A percentile compares a stretch with the other conserved stretches of the same genome.
These are phyloP conservation scores for Curvularia eragrostidis DNA, from an alignment of 2,329 filamentous ascomycete genomes.

Conservation along the genomic window DNA sequence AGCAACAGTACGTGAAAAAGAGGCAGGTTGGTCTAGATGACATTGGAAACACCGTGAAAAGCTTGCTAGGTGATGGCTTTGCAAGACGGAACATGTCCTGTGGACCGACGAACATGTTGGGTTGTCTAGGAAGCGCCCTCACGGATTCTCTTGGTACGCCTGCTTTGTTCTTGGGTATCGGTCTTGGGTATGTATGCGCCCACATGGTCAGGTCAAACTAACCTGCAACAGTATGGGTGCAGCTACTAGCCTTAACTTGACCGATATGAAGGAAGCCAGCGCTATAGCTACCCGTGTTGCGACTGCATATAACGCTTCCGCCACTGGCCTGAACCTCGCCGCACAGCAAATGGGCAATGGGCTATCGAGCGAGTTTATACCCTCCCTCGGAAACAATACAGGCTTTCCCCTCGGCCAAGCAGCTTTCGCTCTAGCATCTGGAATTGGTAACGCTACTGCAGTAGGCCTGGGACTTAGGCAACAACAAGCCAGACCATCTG, in stretches of 20 bases:
- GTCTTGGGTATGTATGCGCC: conserved; percentile 31
- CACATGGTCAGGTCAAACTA: conserved; percentile 2
- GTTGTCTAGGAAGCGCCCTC: conserved; percentile 20
- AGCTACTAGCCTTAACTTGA: conserved; percentile 36
- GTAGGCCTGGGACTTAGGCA: conserved; percentile 35
- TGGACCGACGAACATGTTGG: conserved; percentile 21
- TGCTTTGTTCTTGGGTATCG: conserved; percentile 41
- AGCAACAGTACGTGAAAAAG: conserved; percentile 1
- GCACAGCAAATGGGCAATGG: conserved; percentile 39
- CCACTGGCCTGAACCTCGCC: conserved; percentile 34
- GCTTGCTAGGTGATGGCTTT: conserved; percentile 5
- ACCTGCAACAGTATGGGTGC: conserved; percentile 32
- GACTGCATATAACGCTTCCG: conserved; percentile 24
- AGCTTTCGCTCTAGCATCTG: conserved; percentile 36
- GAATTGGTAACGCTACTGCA: conserved; percentile 38
- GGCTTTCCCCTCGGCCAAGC: conserved; percentile 25
- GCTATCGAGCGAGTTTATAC: conserved; percentile 30
- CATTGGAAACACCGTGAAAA: conserved; percentile 14
- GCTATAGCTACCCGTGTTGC: conserved; percentile 30
- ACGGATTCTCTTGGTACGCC: conserved; percentile 30
- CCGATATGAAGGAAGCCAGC: conserved; percentile 23
- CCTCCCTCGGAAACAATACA: conserved; percentile 12
- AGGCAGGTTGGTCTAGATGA: conserved; percentile 23
- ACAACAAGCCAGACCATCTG: conserved; percentile 25
- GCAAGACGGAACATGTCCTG: conserved; percentile 19